phyloP scores from a whole-genome alignment of 106 monocot genomes.

The Allium cepa region DNA sequence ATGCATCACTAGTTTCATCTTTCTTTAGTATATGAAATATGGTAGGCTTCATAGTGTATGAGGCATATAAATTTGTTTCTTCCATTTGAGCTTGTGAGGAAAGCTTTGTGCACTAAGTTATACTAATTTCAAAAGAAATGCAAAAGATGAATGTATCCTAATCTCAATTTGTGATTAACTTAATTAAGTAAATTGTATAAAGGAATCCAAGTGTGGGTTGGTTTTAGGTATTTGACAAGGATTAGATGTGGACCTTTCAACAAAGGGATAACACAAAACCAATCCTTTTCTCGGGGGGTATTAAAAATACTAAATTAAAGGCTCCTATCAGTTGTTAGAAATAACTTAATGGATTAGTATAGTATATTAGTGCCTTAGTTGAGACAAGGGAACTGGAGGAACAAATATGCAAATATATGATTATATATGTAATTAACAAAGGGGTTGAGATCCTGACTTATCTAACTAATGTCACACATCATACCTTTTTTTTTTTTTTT shows the following conservation, averaged over 20 bases:
- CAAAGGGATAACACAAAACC: conserved; percentile 28
- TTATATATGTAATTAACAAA: not conserved
- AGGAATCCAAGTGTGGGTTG: conserved; percentile 23
- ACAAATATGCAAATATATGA: conserved; percentile 1
- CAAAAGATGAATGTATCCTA: conserved; percentile 11
- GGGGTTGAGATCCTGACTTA: not conserved
- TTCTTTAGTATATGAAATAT: no score
- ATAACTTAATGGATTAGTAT: not conserved
- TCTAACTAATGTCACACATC: conserved; percentile 4
- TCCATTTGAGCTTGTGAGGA: no score
- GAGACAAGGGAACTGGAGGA: conserved; percentile 1
- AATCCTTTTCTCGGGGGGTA: conserved; percentile 15
- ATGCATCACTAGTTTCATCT: no score
- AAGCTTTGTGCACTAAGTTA: no score
- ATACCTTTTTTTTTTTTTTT: no score
- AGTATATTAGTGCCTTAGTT: conserved; percentile 9
- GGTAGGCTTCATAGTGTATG: no score
- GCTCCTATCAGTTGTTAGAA: not conserved
- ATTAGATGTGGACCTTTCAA: conserved; percentile 55
- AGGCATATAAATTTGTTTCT: no score
- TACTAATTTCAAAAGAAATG: conserved; percentile 5
- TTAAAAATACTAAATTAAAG: not conserved
- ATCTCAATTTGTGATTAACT: conserved; percentile 9
- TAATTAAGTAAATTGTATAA: conserved; percentile 15
- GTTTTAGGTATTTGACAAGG: conserved; percentile 38